phyloP scores from a whole-genome alignment of 225 moss, liverwort and hornwort genomes.

The Bryum argenteum region DNA sequence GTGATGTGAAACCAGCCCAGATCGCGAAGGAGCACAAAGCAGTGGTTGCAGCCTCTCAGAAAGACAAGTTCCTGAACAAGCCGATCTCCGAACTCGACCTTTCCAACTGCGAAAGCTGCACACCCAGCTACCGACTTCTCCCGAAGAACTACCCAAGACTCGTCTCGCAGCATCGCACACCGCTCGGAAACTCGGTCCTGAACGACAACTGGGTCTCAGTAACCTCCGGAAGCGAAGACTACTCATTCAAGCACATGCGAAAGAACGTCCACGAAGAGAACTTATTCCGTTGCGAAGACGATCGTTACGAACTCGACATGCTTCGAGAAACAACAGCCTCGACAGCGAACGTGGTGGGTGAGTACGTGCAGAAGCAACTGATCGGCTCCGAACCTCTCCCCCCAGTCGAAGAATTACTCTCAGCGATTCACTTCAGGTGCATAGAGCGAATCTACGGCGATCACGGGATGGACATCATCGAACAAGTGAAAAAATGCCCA shows the following conservation, averaged over 20 bases:
- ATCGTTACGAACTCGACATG: constrained; percentile 87
- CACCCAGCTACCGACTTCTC: constrained; percentile 82
- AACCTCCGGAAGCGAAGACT: constrained; percentile 87
- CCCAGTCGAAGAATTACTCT: constrained; percentile 61
- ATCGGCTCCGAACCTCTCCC: constrained; percentile 48
- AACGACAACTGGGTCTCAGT: constrained; percentile 91
- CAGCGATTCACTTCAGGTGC: constrained; percentile 71
- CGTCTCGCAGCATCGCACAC: constrained; percentile 65
- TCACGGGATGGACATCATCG: constrained; percentile 80
- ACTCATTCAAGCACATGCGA: constrained; percentile 89
- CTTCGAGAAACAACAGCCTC: constrained; percentile 67
- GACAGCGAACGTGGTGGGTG: constrained; percentile 59
- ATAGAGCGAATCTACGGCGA: constrained; percentile 90
- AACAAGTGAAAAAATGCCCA: constrained; percentile 61
- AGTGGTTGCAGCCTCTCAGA: constrained; percentile 56
- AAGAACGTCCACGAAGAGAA: constrained; percentile 94
- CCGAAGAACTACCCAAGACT: constrained; percentile 82
- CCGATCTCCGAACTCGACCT: constrained; percentile 91
- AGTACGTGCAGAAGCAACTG: constrained; percentile 53
- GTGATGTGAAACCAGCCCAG: constrained; percentile 53
- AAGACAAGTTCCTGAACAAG: constrained; percentile 82
- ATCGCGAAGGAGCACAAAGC: not conserved
- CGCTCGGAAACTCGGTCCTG: constrained; percentile 66
- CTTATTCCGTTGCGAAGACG: constrained; percentile 86
- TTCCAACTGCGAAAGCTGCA: constrained; percentile 81